Conservation (phyloP, 345 rosid genomes). For the Syzygium oleosum region DNA sequence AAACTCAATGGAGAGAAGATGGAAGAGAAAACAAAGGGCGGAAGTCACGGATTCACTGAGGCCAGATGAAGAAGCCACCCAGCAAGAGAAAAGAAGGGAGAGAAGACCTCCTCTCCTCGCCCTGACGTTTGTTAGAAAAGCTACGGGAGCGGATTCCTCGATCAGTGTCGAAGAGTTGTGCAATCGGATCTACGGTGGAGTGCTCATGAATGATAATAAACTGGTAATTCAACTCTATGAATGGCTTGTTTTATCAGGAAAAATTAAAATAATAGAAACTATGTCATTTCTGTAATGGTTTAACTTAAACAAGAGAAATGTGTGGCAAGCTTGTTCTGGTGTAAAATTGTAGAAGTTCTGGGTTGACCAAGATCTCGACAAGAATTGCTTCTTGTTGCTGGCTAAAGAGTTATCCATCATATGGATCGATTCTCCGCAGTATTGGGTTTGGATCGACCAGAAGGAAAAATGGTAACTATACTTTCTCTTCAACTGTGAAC, state of each 20-base stretch:
- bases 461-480: background rate
- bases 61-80: background rate
- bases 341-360: background rate
- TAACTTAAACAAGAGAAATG: background rate
- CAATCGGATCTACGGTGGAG: background rate
- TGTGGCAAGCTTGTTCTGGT: background rate
- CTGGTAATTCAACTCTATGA: background rate
- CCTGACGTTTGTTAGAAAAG: background rate
- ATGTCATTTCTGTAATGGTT: background rate
- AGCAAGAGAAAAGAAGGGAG: background rate
- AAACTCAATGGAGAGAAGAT: no score
- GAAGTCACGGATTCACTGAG: background rate
- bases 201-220: background rate
- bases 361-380: background rate
- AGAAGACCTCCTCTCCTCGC: background rate
- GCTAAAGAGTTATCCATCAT: background rate
- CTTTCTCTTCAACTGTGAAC: background rate
- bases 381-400: background rate
- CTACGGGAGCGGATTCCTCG: background rate
- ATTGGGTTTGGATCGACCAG: background rate
- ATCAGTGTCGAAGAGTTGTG: background rate
- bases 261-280: background rate
- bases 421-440: background rate
- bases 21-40: no score
- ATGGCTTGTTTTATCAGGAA: background rate